Evolutionary conservation across 768 basidiomycete genomes (phyloP), one percentile per base, ranked within the genome.

Genomic region (Tulasnella sp.): DNA sequence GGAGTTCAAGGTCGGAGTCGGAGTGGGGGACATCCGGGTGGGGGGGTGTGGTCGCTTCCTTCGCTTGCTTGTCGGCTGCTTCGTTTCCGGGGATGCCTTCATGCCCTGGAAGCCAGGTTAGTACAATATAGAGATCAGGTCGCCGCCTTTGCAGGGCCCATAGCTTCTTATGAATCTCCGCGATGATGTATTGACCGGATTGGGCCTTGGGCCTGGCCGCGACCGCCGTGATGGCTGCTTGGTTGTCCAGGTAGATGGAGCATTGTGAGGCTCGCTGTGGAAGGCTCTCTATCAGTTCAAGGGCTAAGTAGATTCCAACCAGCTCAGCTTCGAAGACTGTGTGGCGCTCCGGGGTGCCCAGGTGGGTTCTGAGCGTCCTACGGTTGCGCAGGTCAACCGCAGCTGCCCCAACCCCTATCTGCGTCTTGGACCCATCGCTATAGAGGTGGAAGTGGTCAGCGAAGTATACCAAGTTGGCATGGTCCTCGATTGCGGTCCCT

Each of bases 371-470:
- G 8, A 67, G 74, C 14, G 7, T 8, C 2, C n/a, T 25, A 0
- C 31, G n/a, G 1, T 2, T 22, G 22, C 29, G 74, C 1, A 67
- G 72, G 29, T 72, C 36, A 11, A 40, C 19, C 2, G 75, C 75
- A 1, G 38, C 75, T 25, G 75, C 75, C n/a, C 71, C 70, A 17
- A 40, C 54, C 25, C 75, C 75, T 17, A 12, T n/a, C 8, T 67
- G 3, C 31, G 77, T 78, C 29, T 70, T 78, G 8, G 77, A 78
- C 31, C 77, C 77, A 42, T 78, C 77, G 31, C 49, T 77, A 77
- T 78, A 78, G 9, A 78, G 2, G 19, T 25, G 74, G 76, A 45
- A 76, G 39, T 38, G 36, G 15, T 37, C 19, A 9, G 72, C 19
- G 19, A 22, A 29, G 34, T 8, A 11, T n/a, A n/a, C 49, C 0